Evolutionary conservation across 23 red algal species (phyloP), one percentile per base, ranked within the genome.

Genomic region (Gracilaria gracilis): DNA sequence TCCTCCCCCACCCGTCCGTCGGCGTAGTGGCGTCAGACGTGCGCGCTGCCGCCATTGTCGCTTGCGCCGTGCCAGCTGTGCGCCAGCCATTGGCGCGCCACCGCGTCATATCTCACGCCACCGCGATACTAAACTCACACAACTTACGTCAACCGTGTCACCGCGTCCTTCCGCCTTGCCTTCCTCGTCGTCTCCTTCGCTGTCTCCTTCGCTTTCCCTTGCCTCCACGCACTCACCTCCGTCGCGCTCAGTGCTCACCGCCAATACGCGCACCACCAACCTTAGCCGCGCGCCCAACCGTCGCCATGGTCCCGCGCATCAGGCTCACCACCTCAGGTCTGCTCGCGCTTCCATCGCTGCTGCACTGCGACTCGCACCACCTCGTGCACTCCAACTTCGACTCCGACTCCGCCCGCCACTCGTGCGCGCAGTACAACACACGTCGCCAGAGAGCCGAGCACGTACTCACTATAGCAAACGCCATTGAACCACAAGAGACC

Each of bases 401-500:
- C 20, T n/a, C 8, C 4, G 67, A 73, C 20, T n/a, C 67, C 36
- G 11, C 7, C 20, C 67, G 67, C 21, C 67, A 0, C 5, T 44
- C 67, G 15, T 73, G 67, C 38, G 67, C 67, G 35, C 67, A 33
- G 23, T 73, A 73, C 67, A 37, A 81, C 76, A 39, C 47, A 1
- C 33, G 85, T 27, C 85, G 85, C 58, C 62, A 89, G 32, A 71
- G 61, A 17, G 85, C 85, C 25, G 74, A 66, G 40, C 67, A 70
- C 39, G 50, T 89, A 8, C 74, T 89, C 71, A 80, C 71, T 28
- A 79, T 89, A 15, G 85, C 85, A 17, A 35, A 39, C 38, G 71
- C 85, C 53, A 33, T 89, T 72, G 46, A 89, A 29, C 85, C 85
- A 42, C 19, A 14, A 13, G 85, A 89, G 36, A 89, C 85, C 31